A percentile compares a stretch with the other conserved stretches of the same genome.
Evolutionary conservation across 768 basidiomycete genomes (phyloP).

Genomic region (Trichaptum fuscoviolaceum): DNA sequence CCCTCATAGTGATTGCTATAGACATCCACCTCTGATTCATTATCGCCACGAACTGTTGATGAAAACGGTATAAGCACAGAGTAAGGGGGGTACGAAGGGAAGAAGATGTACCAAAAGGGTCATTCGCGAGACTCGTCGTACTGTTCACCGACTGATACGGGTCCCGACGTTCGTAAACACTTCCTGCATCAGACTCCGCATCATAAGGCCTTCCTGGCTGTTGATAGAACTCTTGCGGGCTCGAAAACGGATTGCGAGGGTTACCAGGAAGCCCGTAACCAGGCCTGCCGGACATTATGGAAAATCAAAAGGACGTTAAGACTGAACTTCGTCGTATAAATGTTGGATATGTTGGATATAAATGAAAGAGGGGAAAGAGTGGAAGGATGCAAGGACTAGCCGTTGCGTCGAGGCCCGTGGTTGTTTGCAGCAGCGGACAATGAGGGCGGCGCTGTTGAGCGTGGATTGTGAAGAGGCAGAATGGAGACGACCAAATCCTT

Average conservation of each 20-base stretch:
- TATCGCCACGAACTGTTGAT: conserved; percentile 23
- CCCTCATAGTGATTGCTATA: conserved; percentile 21
- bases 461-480: background rate
- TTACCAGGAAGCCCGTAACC: conserved; percentile 25
- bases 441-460: background rate
- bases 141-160: conserved; percentile 16
- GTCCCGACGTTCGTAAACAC: conserved; percentile 18
- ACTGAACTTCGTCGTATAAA: background rate
- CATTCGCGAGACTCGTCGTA: conserved; percentile 21
- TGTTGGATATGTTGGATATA: background rate
- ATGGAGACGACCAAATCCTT: background rate
- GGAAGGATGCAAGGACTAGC: background rate
- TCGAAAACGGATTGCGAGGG: conserved; percentile 25
- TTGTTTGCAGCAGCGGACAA: background rate
- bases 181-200: conserved; percentile 20
- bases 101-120: conserved; percentile 19
- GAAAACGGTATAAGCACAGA: conserved; percentile 9
- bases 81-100: background rate
- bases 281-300: conserved; percentile 29
- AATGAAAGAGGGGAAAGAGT: conserved; percentile 1
- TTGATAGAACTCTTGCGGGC: conserved; percentile 21
- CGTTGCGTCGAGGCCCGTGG: background rate
- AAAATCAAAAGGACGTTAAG: conserved; percentile 1
- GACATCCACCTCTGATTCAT: conserved; percentile 21
- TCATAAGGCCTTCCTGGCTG: conserved; percentile 24